Base-by-base conservation (phyloP, 2,329 filamentous ascomycete genomes). In the Epichloe sibirici region DNA sequence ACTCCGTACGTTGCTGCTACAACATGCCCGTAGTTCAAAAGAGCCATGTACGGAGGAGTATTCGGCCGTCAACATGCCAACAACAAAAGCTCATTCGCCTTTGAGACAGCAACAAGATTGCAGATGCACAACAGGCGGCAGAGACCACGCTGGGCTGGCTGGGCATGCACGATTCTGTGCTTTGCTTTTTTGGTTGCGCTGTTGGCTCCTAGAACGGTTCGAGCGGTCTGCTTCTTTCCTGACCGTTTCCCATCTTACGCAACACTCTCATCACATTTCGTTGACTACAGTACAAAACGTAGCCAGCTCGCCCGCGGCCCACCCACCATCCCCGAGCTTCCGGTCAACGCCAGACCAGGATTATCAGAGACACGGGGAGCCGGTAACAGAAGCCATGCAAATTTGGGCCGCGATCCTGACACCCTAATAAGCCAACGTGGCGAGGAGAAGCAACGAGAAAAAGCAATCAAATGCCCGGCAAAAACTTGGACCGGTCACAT, bases 331-430 rank as follows among this genome's bases (percentile, higher is more conserved):
- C 38, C 50, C 38, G 13, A 15, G 23, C 39, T 48, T 35, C 50
- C 44, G 37, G 50, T 17, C 50, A 39, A 38, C 44, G 13, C 44
- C 50, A 46, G 23, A 45, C 50, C 50, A 35, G 43, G 50, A 34
- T 42, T 15, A 42, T 28, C 37, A 47, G 39, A 44, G 45, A 52
- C 50, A 48, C 45, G 45, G 49, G 25, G 48, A 42, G 12, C 23
- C 49, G 42, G 21, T 28, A 34, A 13, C 43, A 46, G 45, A 23
- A 39, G 35, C 46, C 21, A 48, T 40, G 34, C 46, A 23, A 25
- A 17, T 28, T 48, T 21, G 21, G 34, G 37, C 39, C 34, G 21
- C 8, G n/a, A 8, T 11, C 25, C 23, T 45, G 11, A 45, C 17
- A 17, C 17, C 13, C 25, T 28, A 45, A 28, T 11, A 4, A 15